phyloP scores from a whole-genome alignment of 805 yeast genomes.

The Saturnispora dispora region DNA sequence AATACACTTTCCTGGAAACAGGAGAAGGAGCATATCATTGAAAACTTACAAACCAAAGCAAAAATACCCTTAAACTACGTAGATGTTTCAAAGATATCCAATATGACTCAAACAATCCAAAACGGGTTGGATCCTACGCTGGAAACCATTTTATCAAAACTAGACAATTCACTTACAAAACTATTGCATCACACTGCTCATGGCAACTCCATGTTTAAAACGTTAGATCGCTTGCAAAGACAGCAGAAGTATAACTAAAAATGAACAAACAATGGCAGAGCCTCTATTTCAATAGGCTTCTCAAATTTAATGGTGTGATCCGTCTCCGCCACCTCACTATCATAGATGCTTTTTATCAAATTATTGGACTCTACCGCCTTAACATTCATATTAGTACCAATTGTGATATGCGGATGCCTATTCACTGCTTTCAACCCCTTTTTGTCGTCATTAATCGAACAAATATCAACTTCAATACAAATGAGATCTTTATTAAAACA shows the following conservation, averaged over 20 bases:
- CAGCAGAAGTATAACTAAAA: not conserved
- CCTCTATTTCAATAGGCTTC: constrained; percentile 3
- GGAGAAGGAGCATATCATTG: constrained; percentile 13
- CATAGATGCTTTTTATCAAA: constrained; percentile 19
- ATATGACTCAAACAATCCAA: not conserved
- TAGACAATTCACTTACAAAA: not conserved
- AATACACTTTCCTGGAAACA: constrained; percentile 12
- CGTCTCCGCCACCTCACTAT: constrained; percentile 2
- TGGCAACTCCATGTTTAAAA: constrained; percentile 1
- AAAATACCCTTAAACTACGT: constrained; percentile 1
- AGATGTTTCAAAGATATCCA: not conserved
- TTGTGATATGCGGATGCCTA: constrained; percentile 57
- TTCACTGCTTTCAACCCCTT: constrained; percentile 26
- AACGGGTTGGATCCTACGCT: constrained; percentile 2
- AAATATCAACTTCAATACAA: constrained; percentile 42
- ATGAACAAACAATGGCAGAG: constrained; percentile 18
- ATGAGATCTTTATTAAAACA: constrained; percentile 44
- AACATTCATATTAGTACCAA: constrained; percentile 46
- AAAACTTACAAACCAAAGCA: constrained; percentile 2
- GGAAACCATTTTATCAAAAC: not conserved
- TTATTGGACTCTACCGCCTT: constrained; percentile 45
- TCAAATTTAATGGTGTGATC: constrained; percentile 14
- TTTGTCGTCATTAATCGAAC: constrained; percentile 7
- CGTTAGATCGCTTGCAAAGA: not conserved
- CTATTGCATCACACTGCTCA: not conserved